Evolutionary conservation across 352 stramenopile genomes (phyloP).

Genomic region (Phytophthora hybrid): DNA sequence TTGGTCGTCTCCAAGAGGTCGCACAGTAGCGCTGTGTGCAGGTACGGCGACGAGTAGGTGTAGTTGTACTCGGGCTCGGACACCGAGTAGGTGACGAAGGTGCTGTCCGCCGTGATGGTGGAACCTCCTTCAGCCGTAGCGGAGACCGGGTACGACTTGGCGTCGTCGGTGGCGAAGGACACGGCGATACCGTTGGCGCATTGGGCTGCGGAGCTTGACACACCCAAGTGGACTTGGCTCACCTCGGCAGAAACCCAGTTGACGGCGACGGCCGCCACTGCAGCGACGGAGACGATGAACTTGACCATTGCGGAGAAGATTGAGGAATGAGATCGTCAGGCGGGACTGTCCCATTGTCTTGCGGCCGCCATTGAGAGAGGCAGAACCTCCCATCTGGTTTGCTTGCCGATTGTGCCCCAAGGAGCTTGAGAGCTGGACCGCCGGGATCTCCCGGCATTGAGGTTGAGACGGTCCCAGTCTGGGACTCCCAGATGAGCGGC

Average conservation of each 20-base stretch:
- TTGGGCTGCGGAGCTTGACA: slow-evolving; percentile 42
- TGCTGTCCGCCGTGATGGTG: slow-evolving; percentile 36
- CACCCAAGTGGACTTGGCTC: slow-evolving; percentile 54
- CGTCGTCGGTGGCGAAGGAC: slow-evolving; percentile 46
- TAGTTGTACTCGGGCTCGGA: slow-evolving; percentile 55
- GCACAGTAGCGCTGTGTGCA: slow-evolving; percentile 63
- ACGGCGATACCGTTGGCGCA: slow-evolving; percentile 51
- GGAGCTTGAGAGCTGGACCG: slow-evolving; percentile 15
- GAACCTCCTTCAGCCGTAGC: slow-evolving; percentile 29
- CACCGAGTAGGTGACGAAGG: slow-evolving; percentile 48
- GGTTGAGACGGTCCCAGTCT: slow-evolving; percentile 32
- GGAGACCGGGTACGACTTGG: slow-evolving; percentile 42
- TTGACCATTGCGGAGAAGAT: slow-evolving; percentile 38
- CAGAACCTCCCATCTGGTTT: slow-evolving; percentile 27
- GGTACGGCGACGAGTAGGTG: slow-evolving; percentile 55
- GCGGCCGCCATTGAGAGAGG: slow-evolving; percentile 10
- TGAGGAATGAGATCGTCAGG: slow-evolving; percentile 29
- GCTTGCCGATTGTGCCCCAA: not conserved
- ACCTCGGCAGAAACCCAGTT: slow-evolving; percentile 43
- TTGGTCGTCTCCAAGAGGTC: slow-evolving; percentile 47
- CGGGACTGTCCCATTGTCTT: slow-evolving; percentile 21
- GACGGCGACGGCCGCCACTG: slow-evolving; percentile 23
- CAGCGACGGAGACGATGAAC: slow-evolving; percentile 13
- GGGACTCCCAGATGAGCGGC: slow-evolving; percentile 4
- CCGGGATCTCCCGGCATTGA: not conserved